These are phyloP conservation scores for Ustilago nuda DNA, from an alignment of 1,284 basidiomycete genomes.

Conservation along the genomic window DNA sequence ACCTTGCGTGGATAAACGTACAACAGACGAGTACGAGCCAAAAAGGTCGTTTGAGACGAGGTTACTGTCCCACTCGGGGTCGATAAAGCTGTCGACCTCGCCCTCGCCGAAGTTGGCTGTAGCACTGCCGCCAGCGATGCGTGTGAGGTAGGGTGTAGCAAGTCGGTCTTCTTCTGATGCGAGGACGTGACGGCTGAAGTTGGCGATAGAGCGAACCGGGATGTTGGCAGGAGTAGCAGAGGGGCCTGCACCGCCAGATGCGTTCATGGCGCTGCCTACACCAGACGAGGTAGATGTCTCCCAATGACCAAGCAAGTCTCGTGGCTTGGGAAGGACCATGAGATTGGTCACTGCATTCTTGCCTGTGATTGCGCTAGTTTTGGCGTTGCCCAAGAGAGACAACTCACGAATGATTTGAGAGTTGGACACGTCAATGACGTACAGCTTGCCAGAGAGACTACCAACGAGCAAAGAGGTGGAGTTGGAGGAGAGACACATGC, in stretches of 20 bases:
- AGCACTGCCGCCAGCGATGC: constrained; percentile 23
- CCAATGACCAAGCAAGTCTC: constrained; percentile 49
- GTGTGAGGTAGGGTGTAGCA: constrained; percentile 28
- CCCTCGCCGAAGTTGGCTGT: constrained; percentile 10
- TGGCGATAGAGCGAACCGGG: constrained; percentile 37
- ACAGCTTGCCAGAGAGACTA: constrained; percentile 74
- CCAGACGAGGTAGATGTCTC: constrained; percentile 21
- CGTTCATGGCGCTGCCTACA: constrained; percentile 21
- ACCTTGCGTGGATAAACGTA: background rate
- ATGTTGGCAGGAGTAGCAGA: constrained; percentile 22
- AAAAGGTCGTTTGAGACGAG: constrained; percentile 28
- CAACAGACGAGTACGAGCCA: background rate
- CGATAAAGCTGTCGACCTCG: constrained; percentile 29
- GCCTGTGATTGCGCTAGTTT: constrained; percentile 36
- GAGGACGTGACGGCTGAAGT: constrained; percentile 37
- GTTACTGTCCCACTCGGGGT: constrained; percentile 42
- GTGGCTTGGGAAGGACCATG: constrained; percentile 38
- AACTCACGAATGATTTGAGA: constrained; percentile 88
- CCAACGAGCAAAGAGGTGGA: constrained; percentile 74
- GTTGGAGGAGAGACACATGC: constrained; percentile 80
- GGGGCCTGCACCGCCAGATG: constrained; percentile 17
- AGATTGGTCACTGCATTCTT: constrained; percentile 59
- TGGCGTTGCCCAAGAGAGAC: constrained; percentile 48
- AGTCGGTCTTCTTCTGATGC: constrained; percentile 40
- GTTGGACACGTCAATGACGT: constrained; percentile 86